Base-by-base conservation (phyloP, 306 rosid genomes). In the Corylus avellana region DNA sequence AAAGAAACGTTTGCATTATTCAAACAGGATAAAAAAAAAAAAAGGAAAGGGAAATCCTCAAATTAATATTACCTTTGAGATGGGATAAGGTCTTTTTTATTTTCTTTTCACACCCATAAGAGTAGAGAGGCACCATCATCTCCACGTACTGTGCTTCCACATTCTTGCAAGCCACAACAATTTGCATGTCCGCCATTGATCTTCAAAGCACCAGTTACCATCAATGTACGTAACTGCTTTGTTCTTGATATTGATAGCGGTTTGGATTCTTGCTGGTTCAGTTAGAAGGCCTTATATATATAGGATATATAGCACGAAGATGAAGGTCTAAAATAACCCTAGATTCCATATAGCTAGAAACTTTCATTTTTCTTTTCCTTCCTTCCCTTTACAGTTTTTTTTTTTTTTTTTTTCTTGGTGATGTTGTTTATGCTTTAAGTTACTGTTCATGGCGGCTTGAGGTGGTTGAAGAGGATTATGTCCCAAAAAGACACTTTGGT, bases 81-180 rank as follows among this genome's bases (percentile, higher is more conserved):
- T 75, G 61, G 66, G 97, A 89, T 69, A 93, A 86, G 54, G 87
- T 32, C 80, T 93, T 93, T 89, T 90, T 88, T 0, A 93, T 76
- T 86, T 93, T 93, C 91, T 84, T 91, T 85, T 80, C 93, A 62
- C 98, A 93, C 49, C 98, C 98, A 86, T 75, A 90, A 64, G 97
- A 93, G 78, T 91, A 93, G 53, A 93, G 89, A 27, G 98, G 97
- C 79, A 93, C 97, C 90, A 85, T 92, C 97, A 94, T 90, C 85
- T 94, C 98, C 76, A 94, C 98, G 55, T 85, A 88, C 74, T 92
- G 98, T 54, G 94, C 88, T 81, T 90, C 98, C 78, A 93, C 97
- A 80, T 78, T 88, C 77, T 82, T 84, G 80, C 61, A 86, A 64
- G 91, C 91, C 25, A 86, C 81, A 74, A 91, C 90, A 49, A 93